Evolutionary conservation across 2,329 filamentous ascomycete species (phyloP), one percentile per base, ranked within the genome.

Genomic region (Neonectria sp.): DNA sequence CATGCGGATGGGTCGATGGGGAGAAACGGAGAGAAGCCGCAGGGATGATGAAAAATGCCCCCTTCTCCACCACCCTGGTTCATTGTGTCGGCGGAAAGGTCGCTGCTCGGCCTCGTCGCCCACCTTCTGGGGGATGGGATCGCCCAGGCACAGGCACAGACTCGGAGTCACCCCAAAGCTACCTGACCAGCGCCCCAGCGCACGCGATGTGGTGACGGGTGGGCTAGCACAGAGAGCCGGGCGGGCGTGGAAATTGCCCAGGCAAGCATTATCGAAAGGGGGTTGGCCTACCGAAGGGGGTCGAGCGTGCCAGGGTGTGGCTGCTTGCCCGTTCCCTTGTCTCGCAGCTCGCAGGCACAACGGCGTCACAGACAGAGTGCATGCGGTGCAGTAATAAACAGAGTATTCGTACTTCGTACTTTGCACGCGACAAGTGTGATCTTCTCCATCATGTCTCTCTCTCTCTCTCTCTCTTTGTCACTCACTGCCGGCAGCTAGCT

Each of bases 211-310:
- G 65, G 55, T 65, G 53, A 49, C 52, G 57, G 69, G 29, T 29
- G 35, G 40, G 55, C 46, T 45, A 67, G 37, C 56, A 57, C 40
- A 45, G 40, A 21, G 40, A 60, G 45, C 55, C 61, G 62, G 60
- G 58, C 65, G 58, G 62, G 67, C 67, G 56, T 69, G 67, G 73
- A 75, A 75, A 75, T 75, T 75, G 68, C 73, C 61, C 67, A 69
- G 57, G 13, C 37, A 29, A 33, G 31, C 62, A 56, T 33, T 62
- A 45, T 60, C 48, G 33, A 67, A 71, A 63, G 71, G 71, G 65
- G 53, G 61, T 59, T 60, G 63, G 48, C 48, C 40, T 46, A 33
- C 52, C 25, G 29, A 43, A 56, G 49, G 52, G 51, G 31, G 27
- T 37, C n/a, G 60, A 55, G 51, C 60, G 61, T 68, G 63, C 71